A percentile compares a stretch with the other conserved stretches of the same genome.
These are phyloP conservation scores for Solanum aculeatissimum DNA, from an alignment of 305 asterid genomes.

Conservation along the genomic window DNA sequence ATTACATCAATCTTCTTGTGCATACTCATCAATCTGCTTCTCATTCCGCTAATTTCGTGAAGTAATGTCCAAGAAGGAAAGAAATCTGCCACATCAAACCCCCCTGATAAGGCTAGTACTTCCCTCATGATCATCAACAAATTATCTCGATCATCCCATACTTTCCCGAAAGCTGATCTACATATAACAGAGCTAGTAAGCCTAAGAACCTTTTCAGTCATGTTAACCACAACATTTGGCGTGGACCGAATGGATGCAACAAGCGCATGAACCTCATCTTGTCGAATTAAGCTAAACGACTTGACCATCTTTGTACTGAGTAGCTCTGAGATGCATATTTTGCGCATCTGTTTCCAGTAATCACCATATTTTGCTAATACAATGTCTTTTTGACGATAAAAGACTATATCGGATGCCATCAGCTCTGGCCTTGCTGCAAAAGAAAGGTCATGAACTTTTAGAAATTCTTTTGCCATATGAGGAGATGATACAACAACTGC, in stretches of 20 bases:
- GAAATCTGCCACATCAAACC: slow-evolving; percentile 1
- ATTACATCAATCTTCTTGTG: not conserved
- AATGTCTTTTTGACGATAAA: not conserved
- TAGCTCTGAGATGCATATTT: slow-evolving; percentile 1
- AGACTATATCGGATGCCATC: not conserved
- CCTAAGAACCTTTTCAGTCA: not conserved
- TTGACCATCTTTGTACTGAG: not conserved
- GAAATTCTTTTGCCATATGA: slow-evolving; percentile 3
- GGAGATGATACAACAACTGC: slow-evolving; percentile 8
- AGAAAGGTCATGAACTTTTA: slow-evolving; percentile 1
- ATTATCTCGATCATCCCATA: not conserved
- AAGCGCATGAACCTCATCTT: not conserved
- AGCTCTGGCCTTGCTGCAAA: slow-evolving; percentile 8
- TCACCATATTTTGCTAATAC: slow-evolving; percentile 2
- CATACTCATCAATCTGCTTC: not conserved
- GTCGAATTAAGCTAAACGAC: not conserved
- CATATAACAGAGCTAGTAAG: not conserved
- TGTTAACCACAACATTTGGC: not conserved
- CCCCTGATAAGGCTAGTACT: not conserved
- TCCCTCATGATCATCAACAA: not conserved
- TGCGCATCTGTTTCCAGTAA: slow-evolving; percentile 17
- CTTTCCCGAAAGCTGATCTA: slow-evolving; percentile 3
- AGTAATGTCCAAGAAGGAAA: slow-evolving; percentile 6
- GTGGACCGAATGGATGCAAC: not conserved
- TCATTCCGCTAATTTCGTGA: not conserved